Evolutionary conservation across 1,284 basidiomycete genomes (phyloP), one percentile per base, ranked within the genome.

Genomic region (Marasmius tenuissimus): DNA sequence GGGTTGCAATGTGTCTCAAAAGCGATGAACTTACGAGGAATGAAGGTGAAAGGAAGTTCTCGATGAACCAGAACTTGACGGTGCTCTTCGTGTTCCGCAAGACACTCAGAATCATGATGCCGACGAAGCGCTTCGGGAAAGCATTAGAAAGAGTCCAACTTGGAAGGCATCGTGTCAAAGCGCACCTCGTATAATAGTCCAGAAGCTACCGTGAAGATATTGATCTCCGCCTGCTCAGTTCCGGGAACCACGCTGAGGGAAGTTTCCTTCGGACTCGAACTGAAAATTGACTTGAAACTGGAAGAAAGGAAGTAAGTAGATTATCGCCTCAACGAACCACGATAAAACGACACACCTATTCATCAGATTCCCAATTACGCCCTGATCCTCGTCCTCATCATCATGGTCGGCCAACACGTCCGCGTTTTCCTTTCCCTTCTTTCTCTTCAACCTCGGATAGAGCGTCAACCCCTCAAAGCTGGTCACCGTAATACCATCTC

Each of bases 61-160:
- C 94, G 67, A 99, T 98, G 76, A 99, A 98, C 97, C 97, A 99
- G 77, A 99, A 99, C 74, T 99, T 99, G 75, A 98, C 96, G 27
- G 86, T 90, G 69, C 89, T 92, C 38, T 95, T 86, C 3, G 97
- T 99, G 72, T 99, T 96, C 60, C 89, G 88, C 68, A 99, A 82
- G 27, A 99, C 97, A 68, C 93, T 96, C 42, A 98, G 82, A 63
- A 98, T 94, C 97, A 99, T 99, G 78, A 99, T 97, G 33, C 94
- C 96, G 0, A 91, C 96, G 77, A 99, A 98, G 14, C 97, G 90
- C 94, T 97, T 66, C 22, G 56, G 55, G 12, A 22, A 18, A 10
- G 14, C 10, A 64, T 18, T 63, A 57, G 47, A 33, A 11, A 55
- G 48, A 40, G 35, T 47, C n/a, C n/a, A n/a, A 54, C 18, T 69